phyloP scores from a whole-genome alignment of 768 basidiomycete genomes.

The Piloderma croceum region DNA sequence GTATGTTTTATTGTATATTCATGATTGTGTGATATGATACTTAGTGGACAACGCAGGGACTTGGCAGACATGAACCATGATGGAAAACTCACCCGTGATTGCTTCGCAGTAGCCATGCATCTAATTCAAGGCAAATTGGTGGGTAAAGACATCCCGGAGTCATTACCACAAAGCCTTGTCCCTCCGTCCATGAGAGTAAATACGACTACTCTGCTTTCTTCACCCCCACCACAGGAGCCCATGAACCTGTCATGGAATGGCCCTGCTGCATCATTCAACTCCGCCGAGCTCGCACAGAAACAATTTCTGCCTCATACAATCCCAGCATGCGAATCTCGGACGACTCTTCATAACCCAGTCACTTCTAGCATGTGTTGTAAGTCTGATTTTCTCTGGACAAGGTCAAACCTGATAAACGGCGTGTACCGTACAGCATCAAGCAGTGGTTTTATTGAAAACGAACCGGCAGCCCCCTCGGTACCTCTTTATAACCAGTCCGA shows the following conservation, averaged over 20 bases:
- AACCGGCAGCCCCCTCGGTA: constrained; percentile 55
- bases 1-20: constrained; percentile 20
- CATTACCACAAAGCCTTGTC: constrained; percentile 32
- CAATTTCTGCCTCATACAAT: constrained; percentile 29
- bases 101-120: constrained; percentile 49
- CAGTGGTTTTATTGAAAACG: constrained; percentile 68
- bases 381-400: not conserved
- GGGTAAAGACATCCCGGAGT: constrained; percentile 33
- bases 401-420: not conserved
- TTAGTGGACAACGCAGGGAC: constrained; percentile 40
- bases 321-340: not conserved
- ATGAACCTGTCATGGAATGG: constrained; percentile 53
- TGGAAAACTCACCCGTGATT: constrained; percentile 40
- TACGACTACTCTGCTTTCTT: too few relatives aligned
- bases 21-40: constrained; percentile 1
- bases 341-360: constrained; percentile 36
- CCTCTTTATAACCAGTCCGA: constrained; percentile 68
- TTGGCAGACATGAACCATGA: constrained; percentile 42
- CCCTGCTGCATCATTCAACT: constrained; percentile 36
- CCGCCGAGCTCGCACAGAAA: constrained; percentile 33
- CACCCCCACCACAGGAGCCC: constrained; percentile 29
- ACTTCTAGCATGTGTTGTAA: not conserved
- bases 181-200: too few relatives aligned
- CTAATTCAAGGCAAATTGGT: constrained; percentile 42
- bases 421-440: too few relatives aligned